Evolutionary conservation across 148 eudicot species (phyloP), one percentile per base, ranked within the genome.

Genomic region (Tetragonia tetragonoides): DNA sequence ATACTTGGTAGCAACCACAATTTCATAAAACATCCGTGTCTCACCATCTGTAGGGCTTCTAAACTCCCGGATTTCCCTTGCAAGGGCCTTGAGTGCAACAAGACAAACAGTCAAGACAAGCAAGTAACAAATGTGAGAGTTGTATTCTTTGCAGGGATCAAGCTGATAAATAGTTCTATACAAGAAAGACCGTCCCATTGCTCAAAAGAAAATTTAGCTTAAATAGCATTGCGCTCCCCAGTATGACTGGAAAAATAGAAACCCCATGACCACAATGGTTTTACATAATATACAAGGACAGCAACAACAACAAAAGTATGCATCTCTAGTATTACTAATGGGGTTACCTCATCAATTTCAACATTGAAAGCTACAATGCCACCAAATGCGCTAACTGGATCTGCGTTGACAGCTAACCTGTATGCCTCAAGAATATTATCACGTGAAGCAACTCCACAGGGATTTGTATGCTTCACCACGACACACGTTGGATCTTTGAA

Each of bases 11-110:
- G 99, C 99, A 83, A 93, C 93, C 60, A 93, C 98, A 65, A 96
- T 96, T 86, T 96, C 99, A 80, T 96, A 96, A 79, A 96, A 96
- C 99, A 96, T 96, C 74, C 98, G 92, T 67, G 95, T 96, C 82
- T 90, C 93, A 60, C 92, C 95, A 72, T 96, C 98, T 16, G 97
- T 96, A 68, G 99, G 99, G 81, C 99, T 96, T 84, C 99, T 87
- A 51, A 90, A 96, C 79, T 96, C 97, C 73, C 99, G 84, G 62
- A 96, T 89, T 54, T 93, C 99, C 77, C 84, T 90, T 21, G 99
- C 99, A 83, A 96, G 98, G 63, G 82, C 87, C 99, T 96, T 73
- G 24, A 70, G 56, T 51, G 56, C 49, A 73, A 42, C 49, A 74
- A 67, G 39, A 34, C n/a, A 79, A 73, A 23, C 17, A 42, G 34